Base-by-base conservation (phyloP, 306 rosid genomes). In the Trifolium subterraneum region DNA sequence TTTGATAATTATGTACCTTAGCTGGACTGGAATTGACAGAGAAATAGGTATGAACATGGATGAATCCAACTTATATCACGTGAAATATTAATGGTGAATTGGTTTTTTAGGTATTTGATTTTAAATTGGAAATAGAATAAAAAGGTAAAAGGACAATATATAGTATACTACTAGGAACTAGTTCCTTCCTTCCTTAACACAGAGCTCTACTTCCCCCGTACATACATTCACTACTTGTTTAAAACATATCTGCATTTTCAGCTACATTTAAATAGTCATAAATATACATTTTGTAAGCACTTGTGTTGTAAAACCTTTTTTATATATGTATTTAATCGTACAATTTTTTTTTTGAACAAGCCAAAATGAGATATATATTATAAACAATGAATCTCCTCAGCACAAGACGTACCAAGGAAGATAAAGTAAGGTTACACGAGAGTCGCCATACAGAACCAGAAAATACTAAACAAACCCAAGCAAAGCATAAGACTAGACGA, bases 11-110 rank as follows among this genome's bases (percentile, higher is more conserved):
- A 56, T 9, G 71, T 7, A 31, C 31, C 60, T 44, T 48, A 22
- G 68, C 59, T 42, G 73, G 48, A 56, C 50, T 39, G 73, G 27
- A 64, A 52, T 55, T 18, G 48, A 64, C 65, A 68, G 61, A 62
- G 36, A 78, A 68, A 7, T 51, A 19, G 8, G 62, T 23, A 27
- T 45, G 10, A 47, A 47, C 13, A 23, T 47, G 47, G n/a, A 1
- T 10, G 42, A 59, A 72, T 66, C 29, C 51, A 71, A 71, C 36
- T 36, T 41, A 71, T 16, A 47, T 22, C 74, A 74, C 61, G 78
- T 71, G 86, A 71, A 31, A 71, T 68, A 71, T 50, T 56, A 75
- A 75, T 83, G 72, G 29, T 33, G 71, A 67, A 64, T 31, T 71
- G 31, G 75, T 41, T 79, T 39, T 75, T 74, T 38, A 8, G 58